Base-by-base conservation (phyloP, 2,329 filamentous ascomycete species). In the Ceratocystis cacaofunesta region DNA sequence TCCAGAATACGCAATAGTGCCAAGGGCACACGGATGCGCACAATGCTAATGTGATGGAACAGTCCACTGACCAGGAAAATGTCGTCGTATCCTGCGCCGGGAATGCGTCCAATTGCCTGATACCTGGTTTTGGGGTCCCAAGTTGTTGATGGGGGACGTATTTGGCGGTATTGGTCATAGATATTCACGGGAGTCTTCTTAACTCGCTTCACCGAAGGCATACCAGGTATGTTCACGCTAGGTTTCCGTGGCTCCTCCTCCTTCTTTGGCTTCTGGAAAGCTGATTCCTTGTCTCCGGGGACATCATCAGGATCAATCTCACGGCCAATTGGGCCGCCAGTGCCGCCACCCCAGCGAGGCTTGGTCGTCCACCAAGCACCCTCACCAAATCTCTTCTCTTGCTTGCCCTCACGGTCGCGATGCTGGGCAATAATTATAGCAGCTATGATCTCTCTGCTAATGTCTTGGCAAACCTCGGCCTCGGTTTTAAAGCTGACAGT, bases 141-240 rank as follows among this genome's bases (percentile, higher is more conserved):
- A 25, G 78, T 80, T 5, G 78, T 74, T 8, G 80, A 73, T 0
- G 84, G 84, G 7, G 80, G 81, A 1, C 82, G 78, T 57, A 86
- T 76, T 77, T 83, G 85, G 66, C 84, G 79, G 73, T 86, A 86
- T 69, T 78, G 82, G 71, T 86, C 84, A 71, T 86, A 86, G 60
- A 85, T 78, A 68, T 78, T 79, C 72, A 82, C 74, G n/a, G 55
- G 8, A 63, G 77, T 82, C 72, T 81, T 83, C 67, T 81, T 79
- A 46, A 78, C 73, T 68, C 79, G 82, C 72, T 82, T 82, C 44
- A 70, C 72, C 2, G 72, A 68, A 3, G 74, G 75, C 63, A 64
- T 41, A 1, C 15, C 36, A 22, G 48, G 55, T 1, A 67, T 60
- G 3, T 70, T 69, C 4, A 15, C 67, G 41, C 36, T 70, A 70